These are phyloP conservation scores for Tympanopsis confertula DNA, from an alignment of 2,329 filamentous ascomycete species.

Conservation along the genomic window DNA sequence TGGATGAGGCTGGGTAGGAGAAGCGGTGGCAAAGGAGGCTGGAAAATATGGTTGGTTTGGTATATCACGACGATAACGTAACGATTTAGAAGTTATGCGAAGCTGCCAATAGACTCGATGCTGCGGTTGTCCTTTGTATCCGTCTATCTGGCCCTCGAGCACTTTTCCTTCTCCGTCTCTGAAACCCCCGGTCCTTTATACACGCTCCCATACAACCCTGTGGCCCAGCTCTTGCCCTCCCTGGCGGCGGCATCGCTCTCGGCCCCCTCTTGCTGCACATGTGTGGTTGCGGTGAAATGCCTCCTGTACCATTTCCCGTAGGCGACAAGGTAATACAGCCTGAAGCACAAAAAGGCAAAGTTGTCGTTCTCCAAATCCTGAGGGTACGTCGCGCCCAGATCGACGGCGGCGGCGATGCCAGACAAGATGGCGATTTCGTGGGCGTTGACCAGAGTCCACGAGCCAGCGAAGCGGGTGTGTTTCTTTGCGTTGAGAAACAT, in stretches of 20 bases:
- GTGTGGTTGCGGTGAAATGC: constrained; percentile 17
- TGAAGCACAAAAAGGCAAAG: constrained; percentile 47
- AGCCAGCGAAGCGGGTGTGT: constrained; percentile 46
- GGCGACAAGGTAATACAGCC: constrained; percentile 46
- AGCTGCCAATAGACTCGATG: no score
- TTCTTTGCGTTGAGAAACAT: constrained; percentile 53
- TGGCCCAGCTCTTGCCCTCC: constrained; percentile 41
- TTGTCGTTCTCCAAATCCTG: constrained; percentile 49
- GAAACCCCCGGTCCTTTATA: constrained; percentile 47
- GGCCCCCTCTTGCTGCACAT: constrained; percentile 11
- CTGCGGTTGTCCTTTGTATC: no score
- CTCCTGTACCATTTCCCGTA: constrained; percentile 50
- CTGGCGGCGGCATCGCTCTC: constrained; percentile 21
- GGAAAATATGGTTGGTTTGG: no score
- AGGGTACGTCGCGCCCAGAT: constrained; percentile 53
- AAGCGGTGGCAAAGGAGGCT: no score
- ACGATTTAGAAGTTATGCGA: no score
- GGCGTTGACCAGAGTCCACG: constrained; percentile 57
- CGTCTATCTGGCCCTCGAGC: no score
- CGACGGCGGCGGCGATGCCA: constrained; percentile 57
- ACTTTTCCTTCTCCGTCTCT: constrained; percentile 37
- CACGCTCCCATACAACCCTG: constrained; percentile 43
- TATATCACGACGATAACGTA: no score
- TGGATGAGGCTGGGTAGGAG: no score
- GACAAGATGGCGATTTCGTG: constrained; percentile 59